Percentiles rank a stretch among this genome's conserved stretches.
phyloP scores from a whole-genome alignment of 768 basidiomycete species.

The Suillus alpinus region DNA sequence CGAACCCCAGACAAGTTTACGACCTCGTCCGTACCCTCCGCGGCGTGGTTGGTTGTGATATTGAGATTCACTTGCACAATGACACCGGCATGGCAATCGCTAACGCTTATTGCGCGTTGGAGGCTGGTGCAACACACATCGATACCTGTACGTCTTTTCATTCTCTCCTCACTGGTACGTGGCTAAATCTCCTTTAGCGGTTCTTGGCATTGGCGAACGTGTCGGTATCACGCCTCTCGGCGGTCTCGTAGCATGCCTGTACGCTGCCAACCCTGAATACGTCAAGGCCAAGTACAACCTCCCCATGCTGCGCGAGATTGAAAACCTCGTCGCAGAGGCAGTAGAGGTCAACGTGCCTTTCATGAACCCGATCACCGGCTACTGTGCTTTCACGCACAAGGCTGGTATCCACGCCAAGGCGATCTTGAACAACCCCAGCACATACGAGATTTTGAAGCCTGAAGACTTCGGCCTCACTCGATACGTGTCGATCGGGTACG shows the following conservation, averaged over 20 bases:
- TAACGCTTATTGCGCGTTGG: constrained; percentile 96
- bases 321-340: constrained; percentile 97
- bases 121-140: constrained; percentile 98
- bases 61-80: constrained; percentile 97
- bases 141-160: constrained; percentile 76
- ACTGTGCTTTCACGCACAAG: constrained; percentile 99
- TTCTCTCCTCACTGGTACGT: background rate
- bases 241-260: constrained; percentile 93
- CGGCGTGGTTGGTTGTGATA: constrained; percentile 96
- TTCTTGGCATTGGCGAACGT: constrained; percentile 97
- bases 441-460: constrained; percentile 98
- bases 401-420: constrained; percentile 99
- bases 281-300: constrained; percentile 99
- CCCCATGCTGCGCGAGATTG: constrained; percentile 94
- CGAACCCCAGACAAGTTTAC: constrained; percentile 97
- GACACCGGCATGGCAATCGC: constrained; percentile 99
- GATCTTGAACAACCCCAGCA: constrained; percentile 98
- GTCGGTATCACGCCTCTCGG: constrained; percentile 99
- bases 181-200: constrained; percentile 45
- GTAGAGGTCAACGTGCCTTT: constrained; percentile 98
- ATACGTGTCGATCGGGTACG: constrained; percentile 94
- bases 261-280: constrained; percentile 96
- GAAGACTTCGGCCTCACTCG: constrained; percentile 97
- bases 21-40: constrained; percentile 95
- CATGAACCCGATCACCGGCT: constrained; percentile 95